phyloP scores from a whole-genome alignment of 805 yeast species.

The Helenozyma baotianmanensis region DNA sequence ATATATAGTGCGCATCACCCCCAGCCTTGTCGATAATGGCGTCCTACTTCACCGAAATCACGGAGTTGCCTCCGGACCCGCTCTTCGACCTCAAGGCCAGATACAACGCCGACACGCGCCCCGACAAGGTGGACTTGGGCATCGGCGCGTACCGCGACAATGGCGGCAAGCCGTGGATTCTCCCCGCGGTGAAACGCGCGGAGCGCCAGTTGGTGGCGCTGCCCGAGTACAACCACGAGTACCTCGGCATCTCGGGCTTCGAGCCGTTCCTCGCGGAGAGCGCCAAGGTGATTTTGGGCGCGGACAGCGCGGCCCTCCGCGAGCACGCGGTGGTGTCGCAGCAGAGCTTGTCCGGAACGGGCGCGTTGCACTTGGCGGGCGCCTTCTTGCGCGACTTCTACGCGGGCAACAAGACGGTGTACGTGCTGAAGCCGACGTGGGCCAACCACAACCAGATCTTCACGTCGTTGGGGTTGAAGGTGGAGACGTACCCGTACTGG shows the following conservation, averaged over 20 bases:
- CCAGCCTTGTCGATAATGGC: slow-evolving; percentile 22
- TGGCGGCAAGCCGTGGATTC: slow-evolving; percentile 65
- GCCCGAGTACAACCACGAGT: slow-evolving; percentile 62
- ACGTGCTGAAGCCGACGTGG: slow-evolving; percentile 77
- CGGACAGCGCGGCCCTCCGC: slow-evolving; percentile 28
- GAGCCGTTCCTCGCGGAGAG: slow-evolving; percentile 65
- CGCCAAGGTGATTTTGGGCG: slow-evolving; percentile 68
- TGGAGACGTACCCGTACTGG: slow-evolving; percentile 83
- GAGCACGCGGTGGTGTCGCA: slow-evolving; percentile 51
- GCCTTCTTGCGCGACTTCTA: slow-evolving; percentile 53
- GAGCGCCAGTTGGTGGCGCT: slow-evolving; percentile 59
- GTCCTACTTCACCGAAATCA: slow-evolving; percentile 44
- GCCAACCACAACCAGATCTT: slow-evolving; percentile 90
- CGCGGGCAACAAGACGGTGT: slow-evolving; percentile 17
- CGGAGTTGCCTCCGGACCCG: slow-evolving; percentile 78
- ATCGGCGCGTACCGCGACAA: slow-evolving; percentile 78
- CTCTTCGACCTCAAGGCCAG: slow-evolving; percentile 77
- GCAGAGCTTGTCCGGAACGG: slow-evolving; percentile 84
- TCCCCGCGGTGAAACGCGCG: slow-evolving; percentile 65
- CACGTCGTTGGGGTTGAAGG: slow-evolving; percentile 60
- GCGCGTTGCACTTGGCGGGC: slow-evolving; percentile 89
- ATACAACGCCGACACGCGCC: slow-evolving; percentile 51
- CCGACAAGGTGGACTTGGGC: slow-evolving; percentile 76
- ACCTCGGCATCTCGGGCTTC: slow-evolving; percentile 77
- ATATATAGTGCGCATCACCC: too few relatives aligned